Base-by-base conservation (phyloP, 176 grass and related monocot genomes). In the Chrysopogon serrulatus region DNA sequence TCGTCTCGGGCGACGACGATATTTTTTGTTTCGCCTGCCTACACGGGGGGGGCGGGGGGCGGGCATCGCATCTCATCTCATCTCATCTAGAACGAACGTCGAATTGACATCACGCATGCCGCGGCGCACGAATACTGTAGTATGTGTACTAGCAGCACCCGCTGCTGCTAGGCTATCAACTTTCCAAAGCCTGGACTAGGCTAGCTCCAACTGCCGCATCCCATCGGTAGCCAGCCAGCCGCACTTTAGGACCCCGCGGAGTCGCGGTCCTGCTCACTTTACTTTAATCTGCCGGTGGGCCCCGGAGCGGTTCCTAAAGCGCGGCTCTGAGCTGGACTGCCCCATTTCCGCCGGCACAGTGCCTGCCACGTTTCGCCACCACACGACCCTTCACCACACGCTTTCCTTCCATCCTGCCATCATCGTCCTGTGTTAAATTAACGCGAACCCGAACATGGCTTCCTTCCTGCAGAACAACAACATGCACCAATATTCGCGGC, bases 301-400 rank as follows among this genome's bases (percentile, higher is more conserved):
- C 65, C 88, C 19, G 18, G 1, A 1, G 11, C 5, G 82, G 87
- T 69, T 74, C 69, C 45, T 13, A 79, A 84, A 75, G 68, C 81
- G 62, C 60, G 42, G 59, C 3, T 13, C 59, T 24, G 75, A 56
- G 82, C 43, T 27, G 51, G 70, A 27, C 10, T 70, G 82, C 77
- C n/a, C 31, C 28, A 4, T 60, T 79, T 48, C 36, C 57, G 37
- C 65, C 79, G 31, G 2, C 88, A 79, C 73, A 73, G 73, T 83
- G 2, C 4, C 8, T 59, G 73, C 57, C 74, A 86, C 84, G 79
- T 90, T 86, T 90, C 74, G 84, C 44, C 88, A 82, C 84, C 88
- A 17, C 60, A 3, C 44, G n/a, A n/a, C n/a, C n/a, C n/a, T n/a
- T n/a, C n/a, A n/a, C n/a, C n/a, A n/a, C n/a, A n/a, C n/a, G n/a